Evolutionary conservation across 257 asterid genomes (phyloP), one percentile per base, ranked within the genome.

Genomic region (Fraxinus anomala): DNA sequence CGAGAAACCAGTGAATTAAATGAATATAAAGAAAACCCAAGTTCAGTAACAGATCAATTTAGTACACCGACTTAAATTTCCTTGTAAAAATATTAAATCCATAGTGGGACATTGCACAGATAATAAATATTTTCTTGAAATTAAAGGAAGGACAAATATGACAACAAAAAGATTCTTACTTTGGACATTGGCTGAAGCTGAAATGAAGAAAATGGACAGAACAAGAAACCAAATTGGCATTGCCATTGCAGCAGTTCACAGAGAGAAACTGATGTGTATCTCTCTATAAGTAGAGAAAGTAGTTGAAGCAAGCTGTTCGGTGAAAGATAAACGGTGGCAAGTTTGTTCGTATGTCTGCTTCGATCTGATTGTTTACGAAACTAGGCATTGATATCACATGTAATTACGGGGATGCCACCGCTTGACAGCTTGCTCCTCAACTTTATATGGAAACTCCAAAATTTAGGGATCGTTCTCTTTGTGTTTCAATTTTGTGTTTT

Each of bases 161-260:
- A 17, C 4, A 49, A 1, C 4, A 34, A 31, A 30, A 23, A 59
- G 40, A 71, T 19, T 0, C 87, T 83, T 81, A 90, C 92, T 85
- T 70, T 85, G 88, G 76, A 70, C 83, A 74, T 21, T 79, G 39
- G 91, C 87, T 72, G 83, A 69, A 80, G 89, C 88, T 68, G 90
- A 85, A 68, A 77, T 31, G 80, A 79, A 83, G 80, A 82, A 21
- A 80, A 81, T 26, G 87, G 81, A 78, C 67, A 74, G 76, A 31
- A 79, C 34, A 28, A 75, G 34, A 76, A 73, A 10, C 86, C 85
- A 81, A 42, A 63, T 33, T 61, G 33, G 56, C 73, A 61, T 80
- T 75, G 85, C 89, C 90, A 84, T 84, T 71, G 72, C 33, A 30
- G 80, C 19, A 23, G 34, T 30, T 26, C 42, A 24, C 21, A 59